Percentiles rank a stretch among this genome's conserved stretches.
Conservation (phyloP, 768 basidiomycete genomes). For the Podaxis carcinomalis region DNA sequence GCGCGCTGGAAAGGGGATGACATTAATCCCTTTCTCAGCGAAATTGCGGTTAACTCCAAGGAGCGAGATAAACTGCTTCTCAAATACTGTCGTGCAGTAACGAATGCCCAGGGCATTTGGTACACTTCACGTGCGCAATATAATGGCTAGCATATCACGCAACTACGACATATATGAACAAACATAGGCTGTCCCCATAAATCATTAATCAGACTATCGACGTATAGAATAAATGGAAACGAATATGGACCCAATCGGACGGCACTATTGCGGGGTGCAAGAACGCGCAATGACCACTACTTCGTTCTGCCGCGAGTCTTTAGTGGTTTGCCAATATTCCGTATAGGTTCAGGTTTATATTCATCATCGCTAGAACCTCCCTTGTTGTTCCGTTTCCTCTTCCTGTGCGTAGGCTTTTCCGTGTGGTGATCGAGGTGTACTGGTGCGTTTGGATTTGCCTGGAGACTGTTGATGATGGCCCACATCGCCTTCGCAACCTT, state of each 20-base stretch:
- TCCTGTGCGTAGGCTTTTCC: constrained; percentile 10
- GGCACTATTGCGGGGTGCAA: neutral
- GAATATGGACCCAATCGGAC: neutral
- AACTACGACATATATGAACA: neutral
- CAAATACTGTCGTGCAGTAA: constrained; percentile 80
- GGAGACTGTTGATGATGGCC: constrained; percentile 43
- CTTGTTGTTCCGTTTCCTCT: constrained; percentile 28
- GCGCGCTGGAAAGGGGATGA: constrained; percentile 75
- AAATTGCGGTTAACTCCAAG: constrained; percentile 80
- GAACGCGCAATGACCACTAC: constrained; percentile 13
- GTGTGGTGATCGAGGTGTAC: constrained; percentile 18
- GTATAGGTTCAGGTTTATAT: constrained; percentile 43
- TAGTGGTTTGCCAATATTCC: constrained; percentile 28
- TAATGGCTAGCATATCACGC: constrained; percentile 30
- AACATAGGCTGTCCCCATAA: neutral
- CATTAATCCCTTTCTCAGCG: constrained; percentile 75
- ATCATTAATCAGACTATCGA: neutral
- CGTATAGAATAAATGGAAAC: neutral
- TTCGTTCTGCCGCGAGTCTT: constrained; percentile 39
- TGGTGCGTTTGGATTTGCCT: constrained; percentile 28
- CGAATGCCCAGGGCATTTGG: constrained; percentile 62
- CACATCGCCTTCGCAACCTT: constrained; percentile 54
- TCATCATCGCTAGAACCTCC: constrained; percentile 39
- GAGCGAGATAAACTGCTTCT: constrained; percentile 84
- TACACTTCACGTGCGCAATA: constrained; percentile 72